Evolutionary conservation across 345 rosid genomes (phyloP).

Genomic region (Hypericum perforatum): DNA sequence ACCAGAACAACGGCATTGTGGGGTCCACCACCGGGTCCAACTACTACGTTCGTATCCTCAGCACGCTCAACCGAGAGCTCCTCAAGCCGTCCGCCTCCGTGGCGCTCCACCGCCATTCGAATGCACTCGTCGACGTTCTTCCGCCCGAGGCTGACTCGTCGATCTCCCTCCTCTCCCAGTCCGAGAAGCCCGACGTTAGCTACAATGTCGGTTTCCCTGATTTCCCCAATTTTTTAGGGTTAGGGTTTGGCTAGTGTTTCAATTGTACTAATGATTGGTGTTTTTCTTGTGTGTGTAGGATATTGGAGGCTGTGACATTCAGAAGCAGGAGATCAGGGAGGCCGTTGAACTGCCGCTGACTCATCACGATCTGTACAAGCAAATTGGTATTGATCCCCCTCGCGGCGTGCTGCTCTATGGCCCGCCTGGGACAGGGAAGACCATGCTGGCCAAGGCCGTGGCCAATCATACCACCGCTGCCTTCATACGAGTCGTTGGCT

Average conservation of each 20-base stretch:
- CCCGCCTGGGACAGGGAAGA: conserved; percentile 98
- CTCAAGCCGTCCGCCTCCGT: conserved; percentile 97
- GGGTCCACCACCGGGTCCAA: conserved; percentile 99
- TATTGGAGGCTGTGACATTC: conserved; percentile 98
- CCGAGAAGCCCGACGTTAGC: conserved; percentile 95
- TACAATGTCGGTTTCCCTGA: conserved; percentile 44
- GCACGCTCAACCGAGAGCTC: conserved; percentile 85
- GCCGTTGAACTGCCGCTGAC: conserved; percentile 96
- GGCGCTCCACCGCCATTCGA: conserved; percentile 93
- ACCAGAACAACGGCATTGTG: conserved; percentile 94
- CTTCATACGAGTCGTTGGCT: conserved; percentile 95
- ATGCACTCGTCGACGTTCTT: conserved; percentile 90
- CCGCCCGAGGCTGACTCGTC: conserved; percentile 99
- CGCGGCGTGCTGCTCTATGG: conserved; percentile 97
- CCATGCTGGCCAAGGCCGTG: conserved; percentile 98
- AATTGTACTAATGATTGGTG: too few relatives aligned
- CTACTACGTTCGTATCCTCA: conserved; percentile 84
- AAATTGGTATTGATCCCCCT: conserved; percentile 96
- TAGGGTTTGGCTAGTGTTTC: conserved; percentile 11
- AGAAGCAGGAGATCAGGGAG: conserved; percentile 99
- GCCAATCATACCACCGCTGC: conserved; percentile 97
- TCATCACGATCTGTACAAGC: conserved; percentile 88
- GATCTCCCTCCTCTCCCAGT: conserved; percentile 88
- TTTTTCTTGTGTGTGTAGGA: conserved; percentile 44
- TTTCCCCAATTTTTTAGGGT: not conserved